These are phyloP conservation scores for Schwanniomyces occidentalis DNA, from an alignment of 805 yeast genomes.

Conservation along the genomic window DNA sequence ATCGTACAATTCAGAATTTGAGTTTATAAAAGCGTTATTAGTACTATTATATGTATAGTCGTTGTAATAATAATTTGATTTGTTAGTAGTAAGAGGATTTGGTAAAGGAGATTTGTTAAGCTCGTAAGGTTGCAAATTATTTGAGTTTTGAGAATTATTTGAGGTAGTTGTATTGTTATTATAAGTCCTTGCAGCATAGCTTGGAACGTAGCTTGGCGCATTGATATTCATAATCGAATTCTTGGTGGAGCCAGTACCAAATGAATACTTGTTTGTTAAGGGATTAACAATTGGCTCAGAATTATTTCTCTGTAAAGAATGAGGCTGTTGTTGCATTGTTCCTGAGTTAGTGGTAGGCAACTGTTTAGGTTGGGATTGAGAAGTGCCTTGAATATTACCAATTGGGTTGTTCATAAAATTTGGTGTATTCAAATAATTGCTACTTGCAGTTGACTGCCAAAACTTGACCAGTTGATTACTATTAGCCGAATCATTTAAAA, in stretches of 20 bases:
- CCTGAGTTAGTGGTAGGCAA: not conserved
- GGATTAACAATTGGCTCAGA: slow-evolving; percentile 3
- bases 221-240: slow-evolving; percentile 23
- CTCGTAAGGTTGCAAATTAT: slow-evolving; percentile 3
- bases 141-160: slow-evolving; percentile 4
- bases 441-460: slow-evolving; percentile 11
- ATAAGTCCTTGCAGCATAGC: slow-evolving; percentile 6
- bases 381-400: not conserved
- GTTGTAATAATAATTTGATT: slow-evolving; percentile 8
- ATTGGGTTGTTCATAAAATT: slow-evolving; percentile 5
- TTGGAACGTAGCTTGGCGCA: slow-evolving; percentile 34
- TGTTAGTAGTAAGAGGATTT: slow-evolving; percentile 2
- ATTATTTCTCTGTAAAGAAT: slow-evolving; percentile 5
- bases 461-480: slow-evolving; percentile 11
- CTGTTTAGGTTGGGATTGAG: slow-evolving; percentile 1
- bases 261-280: not conserved
- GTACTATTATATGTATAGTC: slow-evolving; percentile 8
- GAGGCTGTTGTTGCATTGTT: not conserved
- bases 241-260: not conserved
- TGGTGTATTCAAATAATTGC: slow-evolving; percentile 5
- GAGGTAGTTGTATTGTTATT: slow-evolving; percentile 2
- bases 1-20: slow-evolving; percentile 8
- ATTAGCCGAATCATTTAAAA: not conserved
- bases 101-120: slow-evolving; percentile 4
- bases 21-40: slow-evolving; percentile 1